Evolutionary conservation across 257 asterid genomes (phyloP).

Genomic region (Hygrophila difformis): DNA sequence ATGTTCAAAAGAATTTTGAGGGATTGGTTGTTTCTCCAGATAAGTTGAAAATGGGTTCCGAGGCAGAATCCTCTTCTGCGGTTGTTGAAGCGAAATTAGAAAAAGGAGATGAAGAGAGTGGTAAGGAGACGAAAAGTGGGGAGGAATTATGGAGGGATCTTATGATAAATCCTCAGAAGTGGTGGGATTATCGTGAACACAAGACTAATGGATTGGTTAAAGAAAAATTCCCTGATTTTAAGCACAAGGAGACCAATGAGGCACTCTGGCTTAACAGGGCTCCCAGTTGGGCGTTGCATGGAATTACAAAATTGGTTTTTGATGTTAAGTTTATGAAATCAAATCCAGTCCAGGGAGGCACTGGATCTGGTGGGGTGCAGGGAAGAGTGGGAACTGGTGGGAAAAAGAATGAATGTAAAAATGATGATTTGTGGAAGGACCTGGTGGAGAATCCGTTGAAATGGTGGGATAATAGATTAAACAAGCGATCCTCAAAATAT

Average conservation of each 20-base stretch:
- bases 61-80: conserved; percentile 5
- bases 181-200: conserved; percentile 62
- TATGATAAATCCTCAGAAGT: conserved; percentile 38
- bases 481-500: conserved; percentile 21
- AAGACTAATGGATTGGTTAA: conserved; percentile 41
- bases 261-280: conserved; percentile 42
- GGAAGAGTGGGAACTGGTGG: background rate
- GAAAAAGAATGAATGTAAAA: conserved; percentile 7
- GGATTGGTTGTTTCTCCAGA: background rate
- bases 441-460: conserved; percentile 30
- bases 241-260: conserved; percentile 37
- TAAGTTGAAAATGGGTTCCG: too few species aligned
- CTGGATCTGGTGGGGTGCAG: conserved; percentile 2
- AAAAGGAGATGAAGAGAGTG: background rate
- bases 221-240: conserved; percentile 55
- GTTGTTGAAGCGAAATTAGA: too few species aligned
- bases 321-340: conserved; percentile 22
- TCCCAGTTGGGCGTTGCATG: conserved; percentile 45
- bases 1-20: background rate
- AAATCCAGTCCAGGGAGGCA: conserved; percentile 15
- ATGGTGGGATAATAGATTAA: conserved; percentile 53
- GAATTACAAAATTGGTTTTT: conserved; percentile 38
- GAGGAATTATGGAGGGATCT: conserved; percentile 60
- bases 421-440: conserved; percentile 40
- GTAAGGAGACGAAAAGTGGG: conserved; percentile 18